phyloP scores from a whole-genome alignment of 2,329 filamentous ascomycete species.

The Colletotrichum magnum region DNA sequence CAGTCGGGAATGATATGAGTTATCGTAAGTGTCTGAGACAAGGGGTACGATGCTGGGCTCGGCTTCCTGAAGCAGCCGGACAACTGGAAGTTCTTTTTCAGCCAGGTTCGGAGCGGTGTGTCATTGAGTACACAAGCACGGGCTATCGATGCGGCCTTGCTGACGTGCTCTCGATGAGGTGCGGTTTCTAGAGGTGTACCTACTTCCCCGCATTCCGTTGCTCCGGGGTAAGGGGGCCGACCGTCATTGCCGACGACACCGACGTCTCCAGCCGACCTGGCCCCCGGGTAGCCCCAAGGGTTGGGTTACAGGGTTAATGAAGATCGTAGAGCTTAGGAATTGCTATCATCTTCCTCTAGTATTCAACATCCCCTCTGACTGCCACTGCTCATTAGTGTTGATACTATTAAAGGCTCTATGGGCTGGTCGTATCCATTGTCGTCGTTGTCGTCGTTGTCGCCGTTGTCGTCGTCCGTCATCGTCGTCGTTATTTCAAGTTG shows the following conservation, averaged over 20 bases:
- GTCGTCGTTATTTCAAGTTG: no score
- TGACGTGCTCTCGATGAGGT: slow-evolving; percentile 24
- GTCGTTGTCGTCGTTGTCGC: no score
- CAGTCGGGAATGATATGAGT: not conserved
- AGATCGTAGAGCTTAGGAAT: not conserved
- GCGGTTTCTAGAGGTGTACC: slow-evolving; percentile 11
- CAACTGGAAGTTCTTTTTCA: slow-evolving; percentile 18
- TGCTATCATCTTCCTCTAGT: no score
- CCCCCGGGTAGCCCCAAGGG: slow-evolving; percentile 13
- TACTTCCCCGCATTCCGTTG: slow-evolving; percentile 44
- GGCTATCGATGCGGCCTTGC: slow-evolving; percentile 7
- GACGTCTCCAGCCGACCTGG: slow-evolving; percentile 28
- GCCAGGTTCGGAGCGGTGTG: slow-evolving; percentile 1
- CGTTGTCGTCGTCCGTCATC: no score
- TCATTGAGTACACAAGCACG: slow-evolving; percentile 1
- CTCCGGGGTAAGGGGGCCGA: slow-evolving; percentile 33
- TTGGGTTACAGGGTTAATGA: not conserved
- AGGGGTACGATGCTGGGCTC: slow-evolving; percentile 2
- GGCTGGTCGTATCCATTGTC: no score
- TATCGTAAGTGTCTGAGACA: not conserved
- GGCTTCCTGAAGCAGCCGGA: slow-evolving; percentile 16
- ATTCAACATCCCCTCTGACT: no score
- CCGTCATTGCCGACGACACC: slow-evolving; percentile 32
- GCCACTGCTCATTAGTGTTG: no score
- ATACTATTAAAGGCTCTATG: no score